Percentiles rank a stretch among this genome's conserved stretches.
These are phyloP conservation scores for Eutrema salsugineum DNA, from an alignment of 441 rosid genomes.

Conservation along the genomic window DNA sequence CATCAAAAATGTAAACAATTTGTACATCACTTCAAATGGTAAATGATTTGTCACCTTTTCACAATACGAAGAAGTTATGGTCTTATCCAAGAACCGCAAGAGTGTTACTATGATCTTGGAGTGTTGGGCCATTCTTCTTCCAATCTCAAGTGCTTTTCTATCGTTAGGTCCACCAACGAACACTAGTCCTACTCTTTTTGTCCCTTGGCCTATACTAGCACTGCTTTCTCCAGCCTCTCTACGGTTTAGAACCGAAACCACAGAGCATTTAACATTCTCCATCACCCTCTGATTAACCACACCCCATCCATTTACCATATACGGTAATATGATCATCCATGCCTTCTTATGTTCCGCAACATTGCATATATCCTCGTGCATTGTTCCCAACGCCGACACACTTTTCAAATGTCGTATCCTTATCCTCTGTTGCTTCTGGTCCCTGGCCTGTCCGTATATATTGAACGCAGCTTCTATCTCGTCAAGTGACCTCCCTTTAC, in stretches of 20 bases:
- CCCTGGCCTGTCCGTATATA: constrained; percentile 49
- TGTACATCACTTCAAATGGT: no score
- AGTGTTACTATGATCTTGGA: no score
- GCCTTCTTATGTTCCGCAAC: constrained; percentile 45
- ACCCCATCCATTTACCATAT: constrained; percentile 33
- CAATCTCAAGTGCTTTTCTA: no score
- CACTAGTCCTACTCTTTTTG: no score
- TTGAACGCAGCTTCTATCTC: constrained; percentile 43
- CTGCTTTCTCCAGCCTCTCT: constrained; percentile 25
- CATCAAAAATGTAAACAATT: no score
- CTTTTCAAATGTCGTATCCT: not conserved
- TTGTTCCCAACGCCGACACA: constrained; percentile 30
- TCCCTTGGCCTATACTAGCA: not conserved
- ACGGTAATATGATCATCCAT: constrained; percentile 44
- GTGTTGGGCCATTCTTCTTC: no score
- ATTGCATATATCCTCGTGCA: constrained; percentile 51
- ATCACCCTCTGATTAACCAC: constrained; percentile 41
- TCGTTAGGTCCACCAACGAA: no score
- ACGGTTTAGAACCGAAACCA: constrained; percentile 34
- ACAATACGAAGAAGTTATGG: no score
- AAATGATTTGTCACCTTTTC: no score
- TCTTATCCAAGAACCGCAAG: no score
- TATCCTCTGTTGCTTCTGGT: constrained; percentile 17
- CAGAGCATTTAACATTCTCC: constrained; percentile 40
- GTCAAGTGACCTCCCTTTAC: constrained; percentile 40